phyloP scores from a whole-genome alignment of 2,329 filamentous ascomycete species.

The Ceratocystis lukuohia region DNA sequence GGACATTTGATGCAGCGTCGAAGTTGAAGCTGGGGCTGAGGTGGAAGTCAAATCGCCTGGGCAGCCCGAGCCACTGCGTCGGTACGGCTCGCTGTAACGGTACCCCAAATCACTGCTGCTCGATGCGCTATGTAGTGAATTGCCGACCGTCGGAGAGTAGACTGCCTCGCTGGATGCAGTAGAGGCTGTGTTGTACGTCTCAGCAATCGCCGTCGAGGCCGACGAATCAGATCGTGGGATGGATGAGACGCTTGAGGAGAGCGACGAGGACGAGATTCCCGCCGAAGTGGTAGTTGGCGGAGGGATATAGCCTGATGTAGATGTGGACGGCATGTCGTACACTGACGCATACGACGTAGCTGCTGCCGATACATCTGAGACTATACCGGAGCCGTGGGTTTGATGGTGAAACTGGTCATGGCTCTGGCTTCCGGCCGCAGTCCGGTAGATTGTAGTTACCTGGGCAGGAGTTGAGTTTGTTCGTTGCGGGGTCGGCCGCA shows the following conservation, averaged over 20 bases:
- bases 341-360: not conserved
- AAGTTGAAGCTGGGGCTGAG: not conserved
- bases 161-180: not conserved
- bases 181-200: not conserved
- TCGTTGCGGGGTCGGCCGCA: not conserved
- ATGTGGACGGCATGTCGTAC: not conserved
- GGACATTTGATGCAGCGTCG: not conserved
- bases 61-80: not conserved
- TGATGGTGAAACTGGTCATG: not conserved
- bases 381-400: not conserved
- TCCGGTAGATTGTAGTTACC: constrained; percentile 1
- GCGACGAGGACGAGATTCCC: not conserved
- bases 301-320: not conserved
- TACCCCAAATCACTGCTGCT: not conserved
- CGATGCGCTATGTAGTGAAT: not conserved
- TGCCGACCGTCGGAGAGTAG: not conserved
- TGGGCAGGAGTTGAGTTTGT: not conserved
- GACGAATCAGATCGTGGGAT: not conserved
- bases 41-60: not conserved
- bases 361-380: not conserved
- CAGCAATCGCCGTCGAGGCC: not conserved
- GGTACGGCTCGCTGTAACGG: not conserved
- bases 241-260: not conserved
- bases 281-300: not conserved
- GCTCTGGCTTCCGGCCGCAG: not conserved